Evolutionary conservation across 768 basidiomycete genomes (phyloP), one percentile per base, ranked within the genome.

Genomic region (Neoboletus brunneissimus): DNA sequence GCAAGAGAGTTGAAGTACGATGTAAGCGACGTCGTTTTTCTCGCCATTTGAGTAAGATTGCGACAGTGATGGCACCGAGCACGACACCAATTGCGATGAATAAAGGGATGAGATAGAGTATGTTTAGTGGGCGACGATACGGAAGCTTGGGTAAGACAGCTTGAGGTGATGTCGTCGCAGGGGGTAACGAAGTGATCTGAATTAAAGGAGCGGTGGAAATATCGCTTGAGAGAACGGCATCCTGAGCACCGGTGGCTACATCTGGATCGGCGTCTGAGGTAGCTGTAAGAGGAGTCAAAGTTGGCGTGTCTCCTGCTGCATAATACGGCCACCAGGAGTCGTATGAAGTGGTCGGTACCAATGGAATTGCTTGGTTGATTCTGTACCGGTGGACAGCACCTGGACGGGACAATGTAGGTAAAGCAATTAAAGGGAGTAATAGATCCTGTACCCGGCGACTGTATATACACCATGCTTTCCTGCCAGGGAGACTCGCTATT

Each of bases 241-340:
- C 27, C 38, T 44, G 47, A 31, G 40, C 29, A 25, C 4, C 37
- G 29, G 53, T 53, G 15, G 27, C 38, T 51, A 29, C 23, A 10
- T 32, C 48, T 2, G 51, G 8, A 48, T 29, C 31, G n/a, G 46
- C 7, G 38, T 25, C 27, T 23, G 51, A 47, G 22, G 55, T 51
- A 32, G 47, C 35, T 20, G 59, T 42, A 32, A 51, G 56, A 12
- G 34, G 56, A 32, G 56, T 40, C 11, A 50, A 34, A 15, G 58
- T 58, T 5, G 69, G 61, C 11, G 60, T 27, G 34, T 61, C 66
- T 37, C 62, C 71, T 6, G 57, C 64, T 16, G 72, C 63, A 25
- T 75, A 71, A 56, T 73, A 77, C 1, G 74, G 72, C 76, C 68
- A 77, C 77, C 70, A 74, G 55, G 73, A 69, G 56, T 73, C 67